A percentile compares a stretch with the other conserved stretches of the same genome.
Evolutionary conservation across 2,329 filamentous ascomycete genomes (phyloP).

Genomic region (Beauveria varroae): DNA sequence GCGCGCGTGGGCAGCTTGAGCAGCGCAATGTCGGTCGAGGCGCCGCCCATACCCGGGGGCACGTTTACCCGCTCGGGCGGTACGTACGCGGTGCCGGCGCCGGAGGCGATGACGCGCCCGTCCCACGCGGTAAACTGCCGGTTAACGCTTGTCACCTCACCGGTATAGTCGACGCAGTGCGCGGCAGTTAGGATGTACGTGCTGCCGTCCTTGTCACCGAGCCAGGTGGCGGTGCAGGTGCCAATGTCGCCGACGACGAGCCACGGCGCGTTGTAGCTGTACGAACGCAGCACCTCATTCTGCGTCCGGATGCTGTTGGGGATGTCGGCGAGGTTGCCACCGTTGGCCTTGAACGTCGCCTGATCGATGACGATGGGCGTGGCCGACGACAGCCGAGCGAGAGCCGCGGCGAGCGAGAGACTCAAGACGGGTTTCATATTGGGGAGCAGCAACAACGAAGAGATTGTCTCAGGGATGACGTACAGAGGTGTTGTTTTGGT

Average conservation of each 20-base stretch:
- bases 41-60: background rate
- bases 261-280: background rate
- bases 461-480: too few species aligned
- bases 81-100: background rate
- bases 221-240: background rate
- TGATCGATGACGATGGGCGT: background rate
- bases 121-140: background rate
- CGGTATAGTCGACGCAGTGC: background rate
- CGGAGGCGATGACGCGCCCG: background rate
- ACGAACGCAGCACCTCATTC: background rate
- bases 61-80: background rate
- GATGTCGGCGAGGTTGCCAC: background rate
- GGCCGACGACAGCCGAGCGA: background rate
- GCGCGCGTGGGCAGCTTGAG: background rate
- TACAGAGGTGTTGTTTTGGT: too few species aligned
- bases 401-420: background rate
- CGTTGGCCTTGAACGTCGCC: background rate
- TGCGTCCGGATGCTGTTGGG: background rate
- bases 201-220: background rate
- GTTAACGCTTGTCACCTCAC: background rate
- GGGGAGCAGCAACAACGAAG: too few species aligned
- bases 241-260: background rate
- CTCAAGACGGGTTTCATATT: background rate
- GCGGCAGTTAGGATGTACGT: background rate
- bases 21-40: background rate